Evolutionary conservation across 352 stramenopile species (phyloP).

Genomic region (Phytophthora podocarpi): DNA sequence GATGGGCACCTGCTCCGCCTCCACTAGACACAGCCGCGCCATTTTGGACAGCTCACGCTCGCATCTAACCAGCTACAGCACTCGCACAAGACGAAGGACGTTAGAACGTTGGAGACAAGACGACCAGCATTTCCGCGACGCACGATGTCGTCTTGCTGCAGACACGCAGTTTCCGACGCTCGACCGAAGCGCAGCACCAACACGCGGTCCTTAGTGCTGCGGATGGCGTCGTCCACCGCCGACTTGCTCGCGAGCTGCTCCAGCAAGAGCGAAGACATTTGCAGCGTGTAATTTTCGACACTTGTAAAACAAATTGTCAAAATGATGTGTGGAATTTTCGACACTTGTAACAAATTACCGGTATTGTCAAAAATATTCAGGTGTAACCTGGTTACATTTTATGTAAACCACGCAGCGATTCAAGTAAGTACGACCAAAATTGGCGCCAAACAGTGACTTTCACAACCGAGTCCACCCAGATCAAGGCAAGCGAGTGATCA

Average conservation of each 20-base stretch:
- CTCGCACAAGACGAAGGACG: not conserved
- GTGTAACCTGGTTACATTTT: too few species aligned
- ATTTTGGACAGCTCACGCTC: constrained; percentile 83
- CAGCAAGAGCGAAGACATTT: constrained; percentile 80
- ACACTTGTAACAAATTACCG: too few species aligned
- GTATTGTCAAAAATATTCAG: too few species aligned
- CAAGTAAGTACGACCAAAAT: too few species aligned
- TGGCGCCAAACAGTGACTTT: constrained; percentile 1
- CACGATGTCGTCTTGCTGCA: constrained; percentile 89
- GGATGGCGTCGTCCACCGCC: constrained; percentile 79
- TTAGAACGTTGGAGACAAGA: constrained; percentile 3
- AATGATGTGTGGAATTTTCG: too few species aligned
- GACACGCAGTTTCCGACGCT: constrained; percentile 64
- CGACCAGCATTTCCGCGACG: constrained; percentile 1
- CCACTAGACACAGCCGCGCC: constrained; percentile 74
- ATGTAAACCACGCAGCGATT: too few species aligned
- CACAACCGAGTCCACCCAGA: constrained; percentile 10
- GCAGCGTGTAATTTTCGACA: too few species aligned
- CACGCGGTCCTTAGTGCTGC: constrained; percentile 80
- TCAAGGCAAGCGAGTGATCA: constrained; percentile 27
- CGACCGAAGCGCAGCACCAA: constrained; percentile 83
- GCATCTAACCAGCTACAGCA: constrained; percentile 66
- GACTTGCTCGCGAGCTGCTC: constrained; percentile 63
- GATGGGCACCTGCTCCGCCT: constrained; percentile 72
- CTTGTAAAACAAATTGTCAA: constrained; percentile 1